Evolutionary conservation across 2,329 filamentous ascomycete species (phyloP).

Genomic region (Alternaria alternata): DNA sequence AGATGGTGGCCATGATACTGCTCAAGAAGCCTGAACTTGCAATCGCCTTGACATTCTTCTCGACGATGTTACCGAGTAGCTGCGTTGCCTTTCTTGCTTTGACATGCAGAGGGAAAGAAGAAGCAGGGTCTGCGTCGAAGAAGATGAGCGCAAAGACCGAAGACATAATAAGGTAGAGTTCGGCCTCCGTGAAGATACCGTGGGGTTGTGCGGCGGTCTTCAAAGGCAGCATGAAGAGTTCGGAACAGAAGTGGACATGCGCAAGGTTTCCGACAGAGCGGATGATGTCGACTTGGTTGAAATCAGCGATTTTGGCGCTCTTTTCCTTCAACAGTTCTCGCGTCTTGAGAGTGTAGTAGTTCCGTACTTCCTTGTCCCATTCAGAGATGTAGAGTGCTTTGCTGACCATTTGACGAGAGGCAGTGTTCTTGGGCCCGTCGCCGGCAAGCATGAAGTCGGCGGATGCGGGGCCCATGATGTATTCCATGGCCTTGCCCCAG

Average conservation of each 20-base stretch:
- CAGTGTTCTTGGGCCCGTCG: slow-evolving; percentile 44
- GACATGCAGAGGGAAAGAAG: slow-evolving; percentile 61
- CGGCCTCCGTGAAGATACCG: slow-evolving; percentile 62
- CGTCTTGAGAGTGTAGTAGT: slow-evolving; percentile 72
- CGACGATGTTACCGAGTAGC: slow-evolving; percentile 59
- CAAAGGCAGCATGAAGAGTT: slow-evolving; percentile 64
- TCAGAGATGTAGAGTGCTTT: slow-evolving; percentile 67
- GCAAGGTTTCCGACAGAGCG: slow-evolving; percentile 64
- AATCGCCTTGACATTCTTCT: slow-evolving; percentile 59
- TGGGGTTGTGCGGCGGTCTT: slow-evolving; percentile 61
- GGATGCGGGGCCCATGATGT: slow-evolving; percentile 66
- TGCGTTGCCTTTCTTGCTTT: slow-evolving; percentile 59
- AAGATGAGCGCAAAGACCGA: slow-evolving; percentile 63
- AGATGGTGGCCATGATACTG: slow-evolving; percentile 53
- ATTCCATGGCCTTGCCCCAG: slow-evolving; percentile 70
- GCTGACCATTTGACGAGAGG: slow-evolving; percentile 49
- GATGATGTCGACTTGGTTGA: slow-evolving; percentile 74
- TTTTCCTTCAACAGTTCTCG: slow-evolving; percentile 70
- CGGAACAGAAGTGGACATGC: slow-evolving; percentile 63
- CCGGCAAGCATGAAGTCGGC: slow-evolving; percentile 64
- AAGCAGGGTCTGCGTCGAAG: slow-evolving; percentile 62
- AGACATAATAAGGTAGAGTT: slow-evolving; percentile 63
- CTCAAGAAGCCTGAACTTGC: slow-evolving; percentile 53
- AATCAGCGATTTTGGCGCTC: slow-evolving; percentile 68
- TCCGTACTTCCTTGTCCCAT: slow-evolving; percentile 70